These are phyloP conservation scores for Nakataea oryzae DNA, from an alignment of 2,329 filamentous ascomycete genomes.

Conservation along the genomic window DNA sequence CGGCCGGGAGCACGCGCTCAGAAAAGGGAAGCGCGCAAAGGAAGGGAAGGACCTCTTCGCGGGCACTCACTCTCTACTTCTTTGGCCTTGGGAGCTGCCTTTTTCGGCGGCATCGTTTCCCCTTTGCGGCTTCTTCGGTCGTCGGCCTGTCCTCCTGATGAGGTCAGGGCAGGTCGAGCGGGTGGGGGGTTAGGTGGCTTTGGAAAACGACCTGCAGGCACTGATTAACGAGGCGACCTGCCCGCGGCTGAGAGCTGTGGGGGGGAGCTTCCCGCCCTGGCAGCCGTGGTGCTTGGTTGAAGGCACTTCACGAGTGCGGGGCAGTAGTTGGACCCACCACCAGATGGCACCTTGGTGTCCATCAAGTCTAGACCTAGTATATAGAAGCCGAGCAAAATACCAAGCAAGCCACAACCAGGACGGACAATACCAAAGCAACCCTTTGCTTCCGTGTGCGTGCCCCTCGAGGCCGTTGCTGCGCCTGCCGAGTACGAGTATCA, in stretches of 20 bases:
- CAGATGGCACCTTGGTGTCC: neutral
- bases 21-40: neutral
- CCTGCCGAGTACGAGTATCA: too few relatives aligned
- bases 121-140: neutral
- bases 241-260: neutral
- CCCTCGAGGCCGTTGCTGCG: too few relatives aligned
- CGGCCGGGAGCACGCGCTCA: neutral
- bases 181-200: neutral
- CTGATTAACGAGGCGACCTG: neutral
- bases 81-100: slow-evolving; percentile 16
- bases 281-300: neutral
- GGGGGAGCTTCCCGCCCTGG: neutral
- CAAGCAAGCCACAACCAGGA: too few relatives aligned
- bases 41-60: neutral
- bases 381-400: neutral
- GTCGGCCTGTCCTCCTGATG: neutral
- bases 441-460: too few relatives aligned
- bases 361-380: neutral
- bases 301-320: neutral
- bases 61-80: slow-evolving; percentile 16
- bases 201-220: neutral
- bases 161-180: neutral
- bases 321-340: neutral
- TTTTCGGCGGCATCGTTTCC: slow-evolving; percentile 22
- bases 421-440: neutral